Evolutionary conservation across 2,329 filamentous ascomycete genomes (phyloP).

Genomic region (Colletotrichum phormii): DNA sequence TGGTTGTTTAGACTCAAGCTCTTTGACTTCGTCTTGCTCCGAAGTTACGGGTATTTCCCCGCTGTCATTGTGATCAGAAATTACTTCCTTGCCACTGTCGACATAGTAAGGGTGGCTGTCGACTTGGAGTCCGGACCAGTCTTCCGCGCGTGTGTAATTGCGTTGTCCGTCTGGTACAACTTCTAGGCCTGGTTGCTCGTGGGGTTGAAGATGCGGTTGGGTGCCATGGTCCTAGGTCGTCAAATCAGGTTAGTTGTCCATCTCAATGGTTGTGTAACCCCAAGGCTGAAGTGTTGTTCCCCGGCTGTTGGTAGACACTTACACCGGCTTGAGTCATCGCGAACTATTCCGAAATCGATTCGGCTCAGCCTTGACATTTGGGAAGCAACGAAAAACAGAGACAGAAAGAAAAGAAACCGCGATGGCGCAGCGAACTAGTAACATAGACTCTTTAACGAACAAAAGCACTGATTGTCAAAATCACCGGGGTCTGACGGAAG

Average conservation of each 20-base stretch:
- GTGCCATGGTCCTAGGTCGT: not conserved
- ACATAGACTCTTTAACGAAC: not conserved
- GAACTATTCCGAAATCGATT: not conserved
- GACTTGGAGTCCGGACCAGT: not conserved
- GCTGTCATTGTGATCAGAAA: not conserved
- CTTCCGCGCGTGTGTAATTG: not conserved
- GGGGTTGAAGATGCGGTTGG: not conserved
- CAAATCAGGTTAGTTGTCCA: not conserved
- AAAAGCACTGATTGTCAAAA: not conserved
- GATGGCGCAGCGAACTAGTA: not conserved
- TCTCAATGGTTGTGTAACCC: not conserved
- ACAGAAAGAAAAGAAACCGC: not conserved
- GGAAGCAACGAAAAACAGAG: not conserved
- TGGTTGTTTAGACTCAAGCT: not conserved
- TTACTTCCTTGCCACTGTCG: not conserved
- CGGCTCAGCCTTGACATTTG: not conserved
- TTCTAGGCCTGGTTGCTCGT: slow-evolving; percentile 3
- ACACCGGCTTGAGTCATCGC: not conserved
- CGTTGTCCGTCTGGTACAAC: not conserved
- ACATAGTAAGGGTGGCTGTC: not conserved
- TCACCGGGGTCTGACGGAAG: not conserved
- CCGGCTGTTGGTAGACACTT: not conserved
- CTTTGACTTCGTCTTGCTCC: not conserved
- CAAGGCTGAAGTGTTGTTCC: not conserved
- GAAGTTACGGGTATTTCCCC: not conserved